Conservation (phyloP, 2,329 filamentous ascomycete species). For the Neocatenulostroma microsporum region DNA sequence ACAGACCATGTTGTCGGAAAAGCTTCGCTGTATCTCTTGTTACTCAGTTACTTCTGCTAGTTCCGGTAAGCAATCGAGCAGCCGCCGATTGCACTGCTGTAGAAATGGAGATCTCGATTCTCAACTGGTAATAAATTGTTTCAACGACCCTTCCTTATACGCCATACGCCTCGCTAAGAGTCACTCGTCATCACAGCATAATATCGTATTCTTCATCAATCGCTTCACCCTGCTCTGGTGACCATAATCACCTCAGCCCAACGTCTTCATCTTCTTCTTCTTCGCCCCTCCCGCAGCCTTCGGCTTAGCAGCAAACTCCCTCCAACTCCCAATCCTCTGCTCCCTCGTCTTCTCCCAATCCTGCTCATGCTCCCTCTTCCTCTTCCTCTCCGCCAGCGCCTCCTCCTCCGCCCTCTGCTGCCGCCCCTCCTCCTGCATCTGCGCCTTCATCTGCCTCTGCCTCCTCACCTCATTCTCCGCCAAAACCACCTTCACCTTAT, state of each 20-base stretch:
- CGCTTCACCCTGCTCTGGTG: too few species aligned
- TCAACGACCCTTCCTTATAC: too few species aligned
- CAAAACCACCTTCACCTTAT: slow-evolving; percentile 82
- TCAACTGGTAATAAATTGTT: too few species aligned
- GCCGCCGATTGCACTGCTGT: too few species aligned
- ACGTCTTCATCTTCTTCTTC: slow-evolving; percentile 44
- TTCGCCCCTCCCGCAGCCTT: slow-evolving; percentile 23
- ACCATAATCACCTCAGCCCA: slow-evolving; percentile 39
- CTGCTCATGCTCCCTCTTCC: slow-evolving; percentile 76
- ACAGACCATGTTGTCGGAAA: too few species aligned
- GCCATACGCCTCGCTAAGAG: too few species aligned
- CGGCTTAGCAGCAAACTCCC: slow-evolving; percentile 58
- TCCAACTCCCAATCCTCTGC: slow-evolving; percentile 86
- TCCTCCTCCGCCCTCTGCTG: slow-evolving; percentile 80
- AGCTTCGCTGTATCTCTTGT: too few species aligned
- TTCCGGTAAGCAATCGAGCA: too few species aligned
- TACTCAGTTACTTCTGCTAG: too few species aligned
- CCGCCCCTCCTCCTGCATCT: slow-evolving; percentile 93
- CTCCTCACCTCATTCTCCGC: slow-evolving; percentile 86
- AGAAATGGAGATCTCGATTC: too few species aligned
- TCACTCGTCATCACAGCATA: too few species aligned
- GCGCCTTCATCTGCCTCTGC: slow-evolving; percentile 77
- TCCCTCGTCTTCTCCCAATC: slow-evolving; percentile 93
- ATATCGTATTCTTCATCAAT: too few species aligned
- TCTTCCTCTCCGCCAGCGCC: slow-evolving; percentile 58